Evolutionary conservation across 331 rosid genomes (phyloP).

Genomic region (Malus hybrid): DNA sequence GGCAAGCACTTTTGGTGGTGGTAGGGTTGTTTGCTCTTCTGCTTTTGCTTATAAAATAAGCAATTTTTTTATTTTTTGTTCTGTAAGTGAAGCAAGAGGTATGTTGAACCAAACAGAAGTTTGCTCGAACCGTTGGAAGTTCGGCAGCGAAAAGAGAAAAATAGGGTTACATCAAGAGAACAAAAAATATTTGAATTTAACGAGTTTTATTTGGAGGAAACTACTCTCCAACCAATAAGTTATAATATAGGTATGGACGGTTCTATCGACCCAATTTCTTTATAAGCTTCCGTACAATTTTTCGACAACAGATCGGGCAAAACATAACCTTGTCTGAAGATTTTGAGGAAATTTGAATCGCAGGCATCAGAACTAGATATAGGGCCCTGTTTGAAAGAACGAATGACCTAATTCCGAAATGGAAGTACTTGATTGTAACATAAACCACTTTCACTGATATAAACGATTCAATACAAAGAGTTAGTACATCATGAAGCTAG

Average conservation of each 20-base stretch:
- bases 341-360: not conserved
- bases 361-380: not conserved
- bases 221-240: not conserved
- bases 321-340: not conserved
- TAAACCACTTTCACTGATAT: not conserved
- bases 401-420: not conserved
- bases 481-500: not conserved
- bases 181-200: too few relatives aligned
- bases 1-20: conserved; percentile 23
- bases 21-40: conserved; percentile 33
- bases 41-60: conserved; percentile 10
- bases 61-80: not conserved
- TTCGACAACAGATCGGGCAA: not conserved
- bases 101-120: too few relatives aligned
- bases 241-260: not conserved
- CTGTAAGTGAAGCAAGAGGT: not conserved
- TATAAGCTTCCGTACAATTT: not conserved
- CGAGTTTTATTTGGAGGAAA: not conserved
- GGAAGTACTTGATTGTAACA: not conserved
- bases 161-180: too few relatives aligned
- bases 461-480: not conserved
- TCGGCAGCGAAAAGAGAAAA: too few relatives aligned
- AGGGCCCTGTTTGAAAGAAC: not conserved
- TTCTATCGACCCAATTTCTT: not conserved
- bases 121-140: too few relatives aligned